Evolutionary conservation across 805 yeast species (phyloP).

Genomic region (Diddensiella transvaalensis): DNA sequence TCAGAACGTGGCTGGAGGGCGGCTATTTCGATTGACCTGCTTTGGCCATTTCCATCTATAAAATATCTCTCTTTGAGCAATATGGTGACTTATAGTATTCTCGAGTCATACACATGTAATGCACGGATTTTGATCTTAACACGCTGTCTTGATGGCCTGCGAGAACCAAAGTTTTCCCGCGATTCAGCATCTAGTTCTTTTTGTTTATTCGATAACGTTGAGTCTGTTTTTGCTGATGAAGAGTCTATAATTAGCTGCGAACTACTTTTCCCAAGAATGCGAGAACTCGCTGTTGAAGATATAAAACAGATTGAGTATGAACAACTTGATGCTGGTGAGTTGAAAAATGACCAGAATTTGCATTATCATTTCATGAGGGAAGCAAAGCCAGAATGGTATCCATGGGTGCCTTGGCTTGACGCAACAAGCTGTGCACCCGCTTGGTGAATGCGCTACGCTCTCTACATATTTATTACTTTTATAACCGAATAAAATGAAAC

Average conservation of each 20-base stretch:
- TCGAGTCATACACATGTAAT: neutral
- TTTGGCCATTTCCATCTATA: constrained; percentile 16
- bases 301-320: no score
- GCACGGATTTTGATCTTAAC: neutral
- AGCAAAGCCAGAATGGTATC: neutral
- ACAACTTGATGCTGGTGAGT: no score
- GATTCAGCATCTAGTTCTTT: no score
- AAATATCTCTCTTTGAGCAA: constrained; percentile 4
- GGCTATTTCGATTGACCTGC: constrained; percentile 3
- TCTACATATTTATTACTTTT: no score
- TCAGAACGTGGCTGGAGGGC: constrained; percentile 20
- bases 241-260: neutral
- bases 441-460: no score
- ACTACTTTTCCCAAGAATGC: neutral
- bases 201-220: neutral
- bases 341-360: no score
- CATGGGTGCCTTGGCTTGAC: neutral
- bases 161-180: neutral
- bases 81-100: neutral
- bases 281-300: neutral
- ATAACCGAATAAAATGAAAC: no score
- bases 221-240: neutral
- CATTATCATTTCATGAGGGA: no score
- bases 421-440: no score
- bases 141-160: neutral